Evolutionary conservation across 2,329 filamentous ascomycete species (phyloP).

Genomic region (Ophiognomonia clavigignenti-juglandacearum): DNA sequence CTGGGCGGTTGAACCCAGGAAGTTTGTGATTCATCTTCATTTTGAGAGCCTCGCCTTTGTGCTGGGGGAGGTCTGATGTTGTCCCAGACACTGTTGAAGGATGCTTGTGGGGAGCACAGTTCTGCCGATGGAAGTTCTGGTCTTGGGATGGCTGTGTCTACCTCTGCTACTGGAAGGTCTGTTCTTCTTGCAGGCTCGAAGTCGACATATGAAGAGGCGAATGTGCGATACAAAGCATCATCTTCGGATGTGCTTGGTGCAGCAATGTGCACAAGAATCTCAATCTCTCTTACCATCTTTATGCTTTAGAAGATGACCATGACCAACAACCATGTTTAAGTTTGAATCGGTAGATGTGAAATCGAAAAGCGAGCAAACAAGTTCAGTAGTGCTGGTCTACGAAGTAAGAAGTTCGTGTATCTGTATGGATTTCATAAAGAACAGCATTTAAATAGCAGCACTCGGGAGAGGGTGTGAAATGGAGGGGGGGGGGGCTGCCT

Average conservation of each 20-base stretch:
- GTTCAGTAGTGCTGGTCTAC: too few relatives aligned
- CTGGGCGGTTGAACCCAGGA: conserved; percentile 43
- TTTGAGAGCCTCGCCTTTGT: neutral
- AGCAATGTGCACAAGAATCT: conserved; percentile 52
- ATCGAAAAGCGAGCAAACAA: neutral
- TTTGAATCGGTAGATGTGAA: neutral
- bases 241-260: conserved; percentile 44
- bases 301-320: neutral
- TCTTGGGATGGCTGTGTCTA: neutral
- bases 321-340: neutral
- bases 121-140: neutral
- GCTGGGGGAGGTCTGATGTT: conserved; percentile 23
- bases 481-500: too few relatives aligned
- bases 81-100: conserved; percentile 26
- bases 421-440: too few relatives aligned
- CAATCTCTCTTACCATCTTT: conserved; percentile 30
- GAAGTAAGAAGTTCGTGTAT: too few relatives aligned
- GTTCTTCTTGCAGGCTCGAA: conserved; percentile 32
- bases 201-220: conserved; percentile 46
- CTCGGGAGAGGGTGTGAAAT: too few relatives aligned
- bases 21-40: conserved; percentile 20
- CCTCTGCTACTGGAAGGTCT: neutral
- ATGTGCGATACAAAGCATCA: conserved; percentile 43
- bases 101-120: conserved; percentile 23
- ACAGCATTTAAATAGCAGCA: too few relatives aligned